Base-by-base conservation (phyloP, 768 basidiomycete genomes). In the Krasilnikovozyma curviuscula region DNA sequence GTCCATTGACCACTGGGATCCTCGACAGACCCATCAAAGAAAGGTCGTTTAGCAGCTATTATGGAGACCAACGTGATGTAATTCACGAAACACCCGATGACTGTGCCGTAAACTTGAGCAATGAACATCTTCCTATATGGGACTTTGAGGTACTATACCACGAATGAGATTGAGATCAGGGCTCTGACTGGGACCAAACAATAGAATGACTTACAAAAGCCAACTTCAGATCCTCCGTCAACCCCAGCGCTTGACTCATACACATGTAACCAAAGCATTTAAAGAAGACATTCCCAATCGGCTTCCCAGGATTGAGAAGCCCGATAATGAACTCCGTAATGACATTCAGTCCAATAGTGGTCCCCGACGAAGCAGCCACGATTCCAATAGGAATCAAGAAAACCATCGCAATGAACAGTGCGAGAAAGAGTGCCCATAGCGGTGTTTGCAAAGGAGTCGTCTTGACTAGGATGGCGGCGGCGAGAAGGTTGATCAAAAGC, bases 271-370 rank as follows among this genome's bases (percentile, higher is more conserved):
- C 59, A 30, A 56, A 55, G 31, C 56, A 49, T 39, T 32, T 32
- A 45, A 43, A 42, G 7, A 42, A 34, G 18, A 34, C 29, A 40
- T 63, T 63, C 8, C 44, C 42, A 7, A 49, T 30, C 4, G 47
- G 48, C 10, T n/a, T 38, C 0, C 61, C 61, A 1, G 61, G 61
- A 37, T 56, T 54, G 16, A 63, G 48, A 27, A 52, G 59, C 2
- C 62, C 62, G 2, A 56, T 23, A 7, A 40, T 44, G 10, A 65
- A 64, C 41, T 66, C 65, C 1, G 63, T 66, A 32, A 66, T 32
- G n/a, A 66, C 65, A 42, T 66, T 66, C 56, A 66, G 49, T 0
- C 65, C 65, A 23, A 65, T 62, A 1, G 59, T 60, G 7, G 63
- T 65, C 46, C 65, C 65, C 21, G 56, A 58, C 40, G 63, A 59